phyloP scores from a whole-genome alignment of 1,139 yeast genomes.

The Lodderomyces metapsilosis region DNA sequence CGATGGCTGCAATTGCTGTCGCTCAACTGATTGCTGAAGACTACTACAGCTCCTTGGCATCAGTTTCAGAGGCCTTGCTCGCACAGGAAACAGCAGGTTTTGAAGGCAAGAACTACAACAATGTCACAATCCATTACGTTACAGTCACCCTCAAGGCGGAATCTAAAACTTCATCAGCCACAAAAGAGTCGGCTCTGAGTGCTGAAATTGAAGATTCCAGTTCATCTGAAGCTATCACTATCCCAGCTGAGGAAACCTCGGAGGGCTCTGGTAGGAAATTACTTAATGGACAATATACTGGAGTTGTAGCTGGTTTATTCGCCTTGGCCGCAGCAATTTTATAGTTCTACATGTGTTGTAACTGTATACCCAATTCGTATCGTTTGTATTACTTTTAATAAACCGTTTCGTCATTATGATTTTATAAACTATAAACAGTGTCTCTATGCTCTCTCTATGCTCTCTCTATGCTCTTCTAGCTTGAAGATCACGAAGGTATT shows the following conservation, averaged over 20 bases:
- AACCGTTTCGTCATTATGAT: background rate
- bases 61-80: conserved; percentile 2
- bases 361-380: background rate
- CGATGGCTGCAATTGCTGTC: conserved; percentile 9
- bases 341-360: conserved; percentile 5
- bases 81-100: conserved; percentile 1
- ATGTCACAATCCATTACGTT: background rate
- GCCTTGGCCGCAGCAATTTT: conserved; percentile 46
- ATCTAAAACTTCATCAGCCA: background rate
- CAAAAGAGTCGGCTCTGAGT: background rate
- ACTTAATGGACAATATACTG: conserved; percentile 13
- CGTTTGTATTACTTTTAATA: conserved; percentile 1
- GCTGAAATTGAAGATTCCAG: background rate
- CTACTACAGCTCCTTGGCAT: conserved; percentile 7
- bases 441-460: background rate
- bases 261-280: conserved; percentile 8
- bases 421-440: background rate
- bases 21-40: conserved; percentile 2
- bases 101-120: background rate
- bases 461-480: conserved; percentile 31
- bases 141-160: conserved; percentile 1
- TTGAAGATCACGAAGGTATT: conserved; percentile 41
- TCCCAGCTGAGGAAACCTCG: conserved; percentile 5
- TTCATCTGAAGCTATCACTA: conserved; percentile 1
- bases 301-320: conserved; percentile 39